Evolutionary conservation across 1,139 yeast genomes (phyloP), one percentile per base, ranked within the genome.

Genomic region (Eremothecium cymbalariae): DNA sequence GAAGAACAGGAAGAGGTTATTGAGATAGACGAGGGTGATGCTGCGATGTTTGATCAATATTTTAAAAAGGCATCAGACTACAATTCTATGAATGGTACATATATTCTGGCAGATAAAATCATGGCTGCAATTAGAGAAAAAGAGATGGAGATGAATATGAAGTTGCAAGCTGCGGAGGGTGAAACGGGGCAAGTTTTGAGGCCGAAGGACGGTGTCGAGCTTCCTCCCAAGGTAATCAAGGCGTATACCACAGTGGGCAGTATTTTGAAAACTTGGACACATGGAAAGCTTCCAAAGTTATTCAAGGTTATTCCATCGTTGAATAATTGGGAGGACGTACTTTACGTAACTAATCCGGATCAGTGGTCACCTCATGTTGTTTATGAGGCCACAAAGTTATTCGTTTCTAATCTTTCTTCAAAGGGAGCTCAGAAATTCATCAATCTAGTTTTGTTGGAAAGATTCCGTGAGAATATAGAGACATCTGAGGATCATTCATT

Each of bases 361-460:
- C 65, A 68, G 19, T 90, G 99, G 99, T 83, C 97, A 5, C 90
- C 96, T n/a, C 93, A 88, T 55, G 95, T 94, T 2, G 78, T 82
- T 2, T 90, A 81, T 55, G 97, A 93, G 59, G 98, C 96, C 3
- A 85, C 98, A 8, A 84, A 86, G 57, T 64, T 90, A 32, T 88
- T 93, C 60, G 94, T 90, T 2, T 86, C 97, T 11, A 86, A 85
- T 50, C 70, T 90, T 55, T 77, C 77, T 39, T 83, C 97, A 8
- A 73, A 74, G 45, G 94, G 90, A 59, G 90, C 96, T 4, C 95
- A 86, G 57, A 77, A 74, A 50, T 90, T 85, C 55, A 75, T 90
- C 36, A 78, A 73, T 41, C 62, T 64, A 40, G 86, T 90, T 1
- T 65, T 93, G 28, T 70, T 85, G 43, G 95, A 86, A 47, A 72